phyloP scores from a whole-genome alignment of 2,329 filamentous ascomycete genomes.

The Beauveria varroae region DNA sequence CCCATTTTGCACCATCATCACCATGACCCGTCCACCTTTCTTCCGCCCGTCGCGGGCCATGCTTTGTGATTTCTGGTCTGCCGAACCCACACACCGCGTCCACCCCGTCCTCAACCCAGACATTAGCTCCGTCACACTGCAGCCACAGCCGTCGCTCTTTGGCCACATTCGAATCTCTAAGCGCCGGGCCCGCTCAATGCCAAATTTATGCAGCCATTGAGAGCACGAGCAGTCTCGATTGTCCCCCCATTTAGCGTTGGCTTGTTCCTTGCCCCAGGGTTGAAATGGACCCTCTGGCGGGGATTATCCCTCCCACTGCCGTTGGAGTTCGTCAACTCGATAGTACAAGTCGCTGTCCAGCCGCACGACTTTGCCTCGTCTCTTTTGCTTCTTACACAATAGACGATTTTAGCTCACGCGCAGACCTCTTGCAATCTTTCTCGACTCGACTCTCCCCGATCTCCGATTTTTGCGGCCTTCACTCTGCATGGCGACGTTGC shows the following conservation, averaged over 20 bases:
- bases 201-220: constrained; percentile 23
- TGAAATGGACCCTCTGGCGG: not conserved
- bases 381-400: constrained; percentile 4
- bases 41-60: not conserved
- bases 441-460: not conserved
- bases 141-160: constrained; percentile 10
- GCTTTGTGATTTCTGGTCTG: not conserved
- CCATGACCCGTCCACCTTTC: not conserved
- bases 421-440: not conserved
- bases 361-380: not conserved
- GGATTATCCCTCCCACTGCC: not conserved
- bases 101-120: constrained; percentile 5
- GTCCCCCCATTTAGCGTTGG: constrained; percentile 20
- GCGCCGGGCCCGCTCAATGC: constrained; percentile 19
- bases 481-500: not conserved
- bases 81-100: not conserved
- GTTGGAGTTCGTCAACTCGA: not conserved
- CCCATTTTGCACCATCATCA: not conserved
- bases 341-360: constrained; percentile 1
- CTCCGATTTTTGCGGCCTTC: not conserved
- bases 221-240: constrained; percentile 12
- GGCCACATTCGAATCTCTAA: constrained; percentile 15
- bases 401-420: constrained; percentile 1
- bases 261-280: constrained; percentile 3
- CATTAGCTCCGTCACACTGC: constrained; percentile 11